These are phyloP conservation scores for Aureobasidium sp. DNA, from an alignment of 2,329 filamentous ascomycete genomes.

Conservation along the genomic window DNA sequence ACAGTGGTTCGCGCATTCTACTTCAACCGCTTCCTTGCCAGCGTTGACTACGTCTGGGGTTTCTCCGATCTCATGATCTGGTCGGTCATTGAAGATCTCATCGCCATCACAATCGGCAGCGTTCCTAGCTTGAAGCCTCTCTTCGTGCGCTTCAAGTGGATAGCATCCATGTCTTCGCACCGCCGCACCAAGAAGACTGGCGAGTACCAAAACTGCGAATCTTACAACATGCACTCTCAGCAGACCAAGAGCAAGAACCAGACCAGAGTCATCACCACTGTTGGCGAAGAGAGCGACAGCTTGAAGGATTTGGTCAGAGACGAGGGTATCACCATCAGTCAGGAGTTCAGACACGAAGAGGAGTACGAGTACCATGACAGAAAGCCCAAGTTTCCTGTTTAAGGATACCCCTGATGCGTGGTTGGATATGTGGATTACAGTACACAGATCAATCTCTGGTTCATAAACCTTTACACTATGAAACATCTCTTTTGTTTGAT, in stretches of 20 bases:
- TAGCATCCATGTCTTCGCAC: neutral
- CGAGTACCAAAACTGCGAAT: neutral
- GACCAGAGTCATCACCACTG: neutral
- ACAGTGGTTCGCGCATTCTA: constrained; percentile 36
- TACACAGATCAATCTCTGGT: neutral
- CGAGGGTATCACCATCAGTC: neutral
- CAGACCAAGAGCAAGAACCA: neutral
- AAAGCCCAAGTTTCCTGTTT: neutral
- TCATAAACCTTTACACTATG: neutral
- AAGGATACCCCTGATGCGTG: neutral
- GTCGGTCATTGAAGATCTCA: constrained; percentile 14
- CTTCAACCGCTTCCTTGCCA: constrained; percentile 26
- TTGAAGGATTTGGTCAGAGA: constrained; percentile 7
- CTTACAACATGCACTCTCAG: neutral
- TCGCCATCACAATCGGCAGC: constrained; percentile 15
- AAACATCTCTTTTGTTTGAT: neutral
- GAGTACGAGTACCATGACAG: constrained; percentile 6
- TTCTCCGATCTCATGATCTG: constrained; percentile 15
- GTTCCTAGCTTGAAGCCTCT: constrained; percentile 15
- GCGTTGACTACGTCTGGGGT: constrained; percentile 28
- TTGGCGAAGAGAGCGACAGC: neutral
- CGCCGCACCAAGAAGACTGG: neutral
- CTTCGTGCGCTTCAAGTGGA: neutral
- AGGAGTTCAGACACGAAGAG: constrained; percentile 4
- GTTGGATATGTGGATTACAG: neutral